Base-by-base conservation (phyloP, 2,329 filamentous ascomycete genomes). In the Aspergillus quadrilineatus region DNA sequence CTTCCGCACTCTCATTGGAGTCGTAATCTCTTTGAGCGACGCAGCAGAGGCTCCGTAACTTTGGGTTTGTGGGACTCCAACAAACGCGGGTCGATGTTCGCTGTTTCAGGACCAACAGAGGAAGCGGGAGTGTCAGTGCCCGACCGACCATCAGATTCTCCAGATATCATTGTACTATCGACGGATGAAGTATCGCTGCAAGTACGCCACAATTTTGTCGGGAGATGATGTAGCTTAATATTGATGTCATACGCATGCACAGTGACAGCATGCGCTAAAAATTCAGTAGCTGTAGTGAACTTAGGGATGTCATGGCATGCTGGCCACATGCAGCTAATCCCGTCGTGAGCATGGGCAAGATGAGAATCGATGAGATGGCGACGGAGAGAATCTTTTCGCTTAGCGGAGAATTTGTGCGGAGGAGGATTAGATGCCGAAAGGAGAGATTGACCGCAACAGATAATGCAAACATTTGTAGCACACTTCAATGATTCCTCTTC, bases 381-480 rank as follows among this genome's bases (percentile, higher is more conserved):
- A 56, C 57, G 57, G 51, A 68, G 58, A 46, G 65, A 67, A 59
- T 67, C 66, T 54, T 46, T 44, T 39, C 61, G 59, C 46, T 61
- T 62, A 28, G 58, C 3, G 37, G 64, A 59, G 55, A 67, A 67
- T 64, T 57, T 65, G 58, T 63, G 58, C 34, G 57, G 64, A 66
- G 62, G 57, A 54, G 60, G 47, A 60, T 63, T 67, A 32, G 62
- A 67, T 42, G 55, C 28, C 47, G 58, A 67, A 45, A 30, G 17
- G 17, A 17, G 53, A n/a, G 63, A 69, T 60, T 59, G n/a, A 62
- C 64, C 58, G 53, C 22, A 67, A 59, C 60, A 69, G 44, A 69
- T 64, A 53, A 69, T 69, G 51, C 58, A 67, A 53, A 65, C 26
- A 64, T 67, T 56, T 8, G 55, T 67, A 58, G 56, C 58, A 47